Evolutionary conservation across 2,329 filamentous ascomycete species (phyloP).

Genomic region (Clarireedia monteithiana): DNA sequence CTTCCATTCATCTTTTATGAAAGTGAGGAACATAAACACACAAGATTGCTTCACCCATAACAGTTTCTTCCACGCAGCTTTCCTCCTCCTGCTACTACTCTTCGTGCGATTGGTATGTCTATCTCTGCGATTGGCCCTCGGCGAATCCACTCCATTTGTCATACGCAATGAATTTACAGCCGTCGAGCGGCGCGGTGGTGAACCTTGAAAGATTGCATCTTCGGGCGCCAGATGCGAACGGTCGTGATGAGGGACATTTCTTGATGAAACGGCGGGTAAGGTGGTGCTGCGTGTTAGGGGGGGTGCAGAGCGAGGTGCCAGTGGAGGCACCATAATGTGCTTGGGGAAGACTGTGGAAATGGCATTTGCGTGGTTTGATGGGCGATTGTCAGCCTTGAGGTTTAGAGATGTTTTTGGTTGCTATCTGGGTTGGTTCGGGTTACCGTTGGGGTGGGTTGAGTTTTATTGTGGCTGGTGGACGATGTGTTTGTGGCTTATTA

Average conservation of each 20-base stretch:
- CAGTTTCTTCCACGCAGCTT: constrained; percentile 84
- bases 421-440: not conserved
- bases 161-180: constrained; percentile 31
- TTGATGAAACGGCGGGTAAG: constrained; percentile 13
- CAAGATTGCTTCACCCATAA: constrained; percentile 97
- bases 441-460: not conserved
- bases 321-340: constrained; percentile 23
- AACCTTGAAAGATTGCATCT: constrained; percentile 65
- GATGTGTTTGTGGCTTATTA: not conserved
- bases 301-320: constrained; percentile 15
- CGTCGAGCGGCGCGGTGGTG: constrained; percentile 46
- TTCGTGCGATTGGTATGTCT: constrained; percentile 32
- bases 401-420: not conserved
- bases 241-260: constrained; percentile 31
- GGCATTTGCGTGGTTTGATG: not conserved
- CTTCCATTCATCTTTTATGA: not conserved
- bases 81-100: constrained; percentile 51
- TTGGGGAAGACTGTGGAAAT: constrained; percentile 3
- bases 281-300: constrained; percentile 23
- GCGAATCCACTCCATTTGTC: constrained; percentile 18
- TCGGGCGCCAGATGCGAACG: constrained; percentile 71
- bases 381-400: constrained; percentile 4
- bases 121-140: constrained; percentile 17
- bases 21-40: constrained; percentile 34
- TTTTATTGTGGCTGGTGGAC: not conserved